Conservation (phyloP, 495 filamentous ascomycete species). For the Aspergillus avenaceus region DNA sequence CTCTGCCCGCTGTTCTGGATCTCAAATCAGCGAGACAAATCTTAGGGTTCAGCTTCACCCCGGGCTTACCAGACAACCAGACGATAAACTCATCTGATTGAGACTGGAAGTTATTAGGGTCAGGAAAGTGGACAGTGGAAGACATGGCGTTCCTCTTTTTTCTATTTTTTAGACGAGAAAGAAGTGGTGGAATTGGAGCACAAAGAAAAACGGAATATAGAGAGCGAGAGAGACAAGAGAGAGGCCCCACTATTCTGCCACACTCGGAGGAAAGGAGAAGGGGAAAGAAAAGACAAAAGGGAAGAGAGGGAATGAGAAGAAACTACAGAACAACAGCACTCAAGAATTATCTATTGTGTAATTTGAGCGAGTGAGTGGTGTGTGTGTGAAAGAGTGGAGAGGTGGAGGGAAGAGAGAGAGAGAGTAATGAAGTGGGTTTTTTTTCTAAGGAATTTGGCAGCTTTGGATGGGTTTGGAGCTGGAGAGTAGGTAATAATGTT, state of each 20-base stretch:
- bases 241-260: not conserved
- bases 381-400: not conserved
- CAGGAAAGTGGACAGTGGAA: conserved; percentile 33
- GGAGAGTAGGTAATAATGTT: not conserved
- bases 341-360: not conserved
- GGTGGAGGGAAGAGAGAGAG: not conserved
- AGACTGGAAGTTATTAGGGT: conserved; percentile 39
- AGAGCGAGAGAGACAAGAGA: not conserved
- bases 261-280: conserved; percentile 8
- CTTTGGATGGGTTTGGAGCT: not conserved
- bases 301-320: not conserved
- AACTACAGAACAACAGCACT: not conserved
- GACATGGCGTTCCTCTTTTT: conserved; percentile 41
- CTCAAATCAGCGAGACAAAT: conserved; percentile 53
- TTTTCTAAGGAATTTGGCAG: not conserved
- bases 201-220: conserved; percentile 12
- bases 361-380: not conserved
- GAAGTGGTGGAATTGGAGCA: conserved; percentile 9
- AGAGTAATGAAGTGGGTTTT: not conserved
- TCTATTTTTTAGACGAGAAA: conserved; percentile 9
- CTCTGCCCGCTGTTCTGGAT: conserved; percentile 49
- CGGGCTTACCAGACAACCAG: conserved; percentile 50
- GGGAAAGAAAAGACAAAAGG: not conserved
- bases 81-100: conserved; percentile 48
- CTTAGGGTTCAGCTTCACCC: conserved; percentile 51